Evolutionary conservation across 257 asterid species (phyloP), one percentile per base, ranked within the genome.

Genomic region (Pogostemon cablin): DNA sequence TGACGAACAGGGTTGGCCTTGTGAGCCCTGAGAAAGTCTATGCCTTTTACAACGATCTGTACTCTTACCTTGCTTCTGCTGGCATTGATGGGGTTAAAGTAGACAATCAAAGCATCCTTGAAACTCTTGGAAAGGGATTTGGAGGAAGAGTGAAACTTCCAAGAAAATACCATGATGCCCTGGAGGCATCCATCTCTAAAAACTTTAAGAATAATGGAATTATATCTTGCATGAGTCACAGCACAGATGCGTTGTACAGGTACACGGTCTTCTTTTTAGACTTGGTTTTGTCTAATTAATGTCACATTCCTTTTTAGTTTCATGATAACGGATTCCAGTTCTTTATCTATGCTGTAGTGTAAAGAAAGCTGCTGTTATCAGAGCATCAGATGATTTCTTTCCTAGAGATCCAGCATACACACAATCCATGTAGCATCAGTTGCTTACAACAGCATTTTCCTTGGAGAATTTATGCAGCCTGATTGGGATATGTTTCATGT

Each of bases 401-500:
- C 97, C 97, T 1, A 84, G 96, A 78, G 90, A 90, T 79, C 96
- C 93, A 25, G 97, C 97, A 52, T 90, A 5, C 96, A 91, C 86
- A 88, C 97, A 5, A 86, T 91, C 42, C 96, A 91, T 71, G 80
- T 86, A 50, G 97, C 95, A 66, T 84, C 95, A 17, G 97, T 91
- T 74, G 90, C 97, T 37, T 91, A 88, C 69, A 91, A 91, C 78
- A 86, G 89, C 65, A 1, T 88, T 65, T 91, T 91, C 67, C 53
- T 91, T 3, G 97, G 97, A 49, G 97, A 91, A 56, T 88, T 91
- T 74, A 86, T 91, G 97, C 92, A 84, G 81, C 96, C 92, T 25
- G 97, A 90, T 80, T 90, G 95, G 97, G 97, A 90, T 75, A 90
- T 90, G 96, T 90, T 90, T 80, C 97, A 86, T 74, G 97, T 91